A percentile compares a stretch with the other conserved stretches of the same genome.
phyloP scores from a whole-genome alignment of 257 asterid species.

The Solanum ossicruentum region DNA sequence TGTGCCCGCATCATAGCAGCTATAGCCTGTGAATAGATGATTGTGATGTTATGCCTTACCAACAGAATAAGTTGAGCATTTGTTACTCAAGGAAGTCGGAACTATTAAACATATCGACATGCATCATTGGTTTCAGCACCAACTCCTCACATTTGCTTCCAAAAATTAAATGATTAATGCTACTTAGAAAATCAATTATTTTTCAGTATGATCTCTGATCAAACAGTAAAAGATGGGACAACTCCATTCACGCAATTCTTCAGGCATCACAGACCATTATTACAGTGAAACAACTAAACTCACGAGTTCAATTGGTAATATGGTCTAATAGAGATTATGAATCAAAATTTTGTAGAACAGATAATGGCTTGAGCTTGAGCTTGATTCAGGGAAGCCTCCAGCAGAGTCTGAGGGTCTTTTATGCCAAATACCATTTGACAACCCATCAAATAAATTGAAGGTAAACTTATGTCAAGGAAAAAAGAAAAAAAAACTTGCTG shows the following conservation, averaged over 20 bases:
- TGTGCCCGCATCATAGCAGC: constrained; percentile 99
- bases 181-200: neutral
- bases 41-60: neutral
- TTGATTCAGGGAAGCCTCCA: neutral
- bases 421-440: neutral
- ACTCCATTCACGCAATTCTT: neutral
- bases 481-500: neutral
- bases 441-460: neutral
- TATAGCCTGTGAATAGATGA: constrained; percentile 61
- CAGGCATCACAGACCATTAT: neutral
- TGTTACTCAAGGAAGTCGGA: neutral
- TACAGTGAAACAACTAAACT: neutral
- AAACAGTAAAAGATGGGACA: neutral
- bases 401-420: neutral
- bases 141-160: neutral
- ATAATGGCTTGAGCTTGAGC: neutral
- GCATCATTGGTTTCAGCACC: neutral
- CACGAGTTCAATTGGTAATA: neutral
- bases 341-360: neutral
- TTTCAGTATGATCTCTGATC: neutral
- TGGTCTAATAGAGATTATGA: neutral
- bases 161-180: neutral
- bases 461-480: neutral
- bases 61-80: neutral
- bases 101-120: neutral